Evolutionary conservation across 139 green algal genomes (phyloP), one percentile per base, ranked within the genome.

Genomic region (Chlamydomonas sphaeroides): DNA sequence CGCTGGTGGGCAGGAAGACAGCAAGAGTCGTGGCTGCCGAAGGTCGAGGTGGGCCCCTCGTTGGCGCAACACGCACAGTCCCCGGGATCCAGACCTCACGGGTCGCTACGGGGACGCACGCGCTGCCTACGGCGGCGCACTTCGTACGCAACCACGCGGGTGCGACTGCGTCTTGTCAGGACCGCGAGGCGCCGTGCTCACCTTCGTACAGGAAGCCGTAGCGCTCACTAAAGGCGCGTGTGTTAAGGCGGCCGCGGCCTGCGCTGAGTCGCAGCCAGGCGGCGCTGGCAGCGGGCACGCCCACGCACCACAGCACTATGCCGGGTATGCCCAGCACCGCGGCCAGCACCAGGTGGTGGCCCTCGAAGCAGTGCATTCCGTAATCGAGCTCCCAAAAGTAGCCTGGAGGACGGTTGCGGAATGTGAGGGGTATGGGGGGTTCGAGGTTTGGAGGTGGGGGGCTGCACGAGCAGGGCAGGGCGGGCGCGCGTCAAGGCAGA

Each of bases 171-270:
- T n/a, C n/a, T n/a, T n/a, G n/a, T n/a, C n/a, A n/a, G n/a, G n/a
- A n/a, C n/a, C n/a, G n/a, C n/a, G n/a, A n/a, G n/a, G n/a, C n/a
- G n/a, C n/a, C n/a, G n/a, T n/a, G n/a, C n/a, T 6, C 35, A 80
- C 74, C 74, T 45, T 80, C 74, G 62, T 83, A 83, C 63, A 83
- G 49, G 42, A 83, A 83, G 62, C 62, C 62, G 63, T 83, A 83
- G 1, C 76, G 62, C 45, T 74, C 62, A 45, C 76, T 73, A 63
- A 83, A 83, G 15, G 62, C 23, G 17, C 4, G 8, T 5, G 39
- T 11, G 76, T 83, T 83, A 0, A 83, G 76, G 62, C 42, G 63
- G 5, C 62, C 76, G 11, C 45, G 42, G 2, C 2, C 18, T 2
- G 74, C 74, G 61, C n/a, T 81, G 41, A 28, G n/a, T 21, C 59